phyloP scores from a whole-genome alignment of 2,329 filamentous ascomycete species.

The Colletotrichum brevisporum region DNA sequence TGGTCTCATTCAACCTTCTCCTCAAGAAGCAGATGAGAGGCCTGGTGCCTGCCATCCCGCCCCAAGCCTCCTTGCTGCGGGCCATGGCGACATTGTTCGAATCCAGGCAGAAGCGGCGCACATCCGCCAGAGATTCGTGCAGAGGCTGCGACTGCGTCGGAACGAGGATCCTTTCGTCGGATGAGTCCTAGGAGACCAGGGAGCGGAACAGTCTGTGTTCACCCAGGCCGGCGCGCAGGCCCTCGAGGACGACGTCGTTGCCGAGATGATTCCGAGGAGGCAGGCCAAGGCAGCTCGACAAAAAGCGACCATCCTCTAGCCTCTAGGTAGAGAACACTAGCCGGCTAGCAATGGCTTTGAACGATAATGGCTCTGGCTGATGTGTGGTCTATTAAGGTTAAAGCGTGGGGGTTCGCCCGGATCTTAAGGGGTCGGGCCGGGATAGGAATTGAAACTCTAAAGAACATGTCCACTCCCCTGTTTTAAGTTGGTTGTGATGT shows the following conservation, averaged over 20 bases:
- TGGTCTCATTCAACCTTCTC: slow-evolving; percentile 10
- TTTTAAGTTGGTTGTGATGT: too few species aligned
- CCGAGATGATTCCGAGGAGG: not conserved
- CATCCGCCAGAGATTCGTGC: slow-evolving; percentile 4
- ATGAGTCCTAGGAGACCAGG: not conserved
- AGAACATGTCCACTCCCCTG: too few species aligned
- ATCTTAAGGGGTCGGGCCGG: too few species aligned
- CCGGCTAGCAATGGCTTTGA: too few species aligned
- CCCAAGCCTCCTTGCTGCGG: not conserved
- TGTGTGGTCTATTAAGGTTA: too few species aligned
- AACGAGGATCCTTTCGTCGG: slow-evolving; percentile 12
- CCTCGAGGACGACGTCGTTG: slow-evolving; percentile 12
- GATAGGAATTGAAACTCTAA: too few species aligned
- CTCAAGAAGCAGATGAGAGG: slow-evolving; percentile 2
- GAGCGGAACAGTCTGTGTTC: not conserved
- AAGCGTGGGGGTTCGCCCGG: too few species aligned
- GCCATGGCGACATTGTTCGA: slow-evolving; percentile 7
- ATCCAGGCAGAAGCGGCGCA: slow-evolving; percentile 4
- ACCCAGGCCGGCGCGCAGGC: not conserved
- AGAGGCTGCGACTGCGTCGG: slow-evolving; percentile 4
- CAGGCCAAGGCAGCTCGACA: slow-evolving; percentile 6
- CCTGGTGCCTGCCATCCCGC: not conserved
- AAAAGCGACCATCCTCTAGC: too few species aligned
- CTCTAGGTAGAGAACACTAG: too few species aligned
- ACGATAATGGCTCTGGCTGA: too few species aligned